These are phyloP conservation scores for Ganoderma boninense DNA, from an alignment of 1,284 basidiomycete species.

Conservation along the genomic window DNA sequence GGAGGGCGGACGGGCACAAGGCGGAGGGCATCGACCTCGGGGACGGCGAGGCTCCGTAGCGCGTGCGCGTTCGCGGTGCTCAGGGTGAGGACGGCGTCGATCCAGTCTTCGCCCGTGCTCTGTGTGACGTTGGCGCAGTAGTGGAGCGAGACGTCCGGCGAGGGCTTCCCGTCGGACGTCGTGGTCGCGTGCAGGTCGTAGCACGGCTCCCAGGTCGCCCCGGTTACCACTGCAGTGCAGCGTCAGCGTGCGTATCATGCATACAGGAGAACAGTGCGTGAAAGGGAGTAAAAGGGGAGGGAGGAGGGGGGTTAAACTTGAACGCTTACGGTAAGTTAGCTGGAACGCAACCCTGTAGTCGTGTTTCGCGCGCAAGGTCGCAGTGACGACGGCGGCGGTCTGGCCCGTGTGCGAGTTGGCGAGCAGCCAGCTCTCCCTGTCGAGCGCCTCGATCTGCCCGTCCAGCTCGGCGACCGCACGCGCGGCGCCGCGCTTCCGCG, in stretches of 20 bases:
- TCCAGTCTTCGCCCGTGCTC: constrained; percentile 70
- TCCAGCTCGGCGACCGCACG: constrained; percentile 48
- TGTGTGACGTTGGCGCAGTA: constrained; percentile 64
- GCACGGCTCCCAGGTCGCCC: constrained; percentile 58
- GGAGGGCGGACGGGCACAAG: not conserved
- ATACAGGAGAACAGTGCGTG: not conserved
- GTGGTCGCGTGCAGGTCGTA: constrained; percentile 64
- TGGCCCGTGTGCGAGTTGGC: constrained; percentile 44
- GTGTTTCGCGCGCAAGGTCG: constrained; percentile 49
- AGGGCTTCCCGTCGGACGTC: constrained; percentile 53
- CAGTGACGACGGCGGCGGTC: constrained; percentile 46
- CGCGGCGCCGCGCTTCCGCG: constrained; percentile 47
- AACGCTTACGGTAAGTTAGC: constrained; percentile 60
- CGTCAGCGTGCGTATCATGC: not conserved
- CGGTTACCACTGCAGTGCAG: constrained; percentile 49
- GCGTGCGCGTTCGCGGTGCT: constrained; percentile 23
- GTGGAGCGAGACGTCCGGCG: constrained; percentile 54
- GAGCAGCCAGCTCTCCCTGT: constrained; percentile 36
- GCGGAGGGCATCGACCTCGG: constrained; percentile 11
- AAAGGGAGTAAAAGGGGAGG: too few species aligned
- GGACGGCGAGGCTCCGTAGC: constrained; percentile 12
- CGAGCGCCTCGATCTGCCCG: constrained; percentile 49
- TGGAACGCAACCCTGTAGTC: constrained; percentile 50
- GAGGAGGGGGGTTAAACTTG: too few species aligned
- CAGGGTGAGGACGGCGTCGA: constrained; percentile 27